These are phyloP conservation scores for Aspergillus carlsbadensis DNA, from an alignment of 495 filamentous ascomycete genomes.

Conservation along the genomic window DNA sequence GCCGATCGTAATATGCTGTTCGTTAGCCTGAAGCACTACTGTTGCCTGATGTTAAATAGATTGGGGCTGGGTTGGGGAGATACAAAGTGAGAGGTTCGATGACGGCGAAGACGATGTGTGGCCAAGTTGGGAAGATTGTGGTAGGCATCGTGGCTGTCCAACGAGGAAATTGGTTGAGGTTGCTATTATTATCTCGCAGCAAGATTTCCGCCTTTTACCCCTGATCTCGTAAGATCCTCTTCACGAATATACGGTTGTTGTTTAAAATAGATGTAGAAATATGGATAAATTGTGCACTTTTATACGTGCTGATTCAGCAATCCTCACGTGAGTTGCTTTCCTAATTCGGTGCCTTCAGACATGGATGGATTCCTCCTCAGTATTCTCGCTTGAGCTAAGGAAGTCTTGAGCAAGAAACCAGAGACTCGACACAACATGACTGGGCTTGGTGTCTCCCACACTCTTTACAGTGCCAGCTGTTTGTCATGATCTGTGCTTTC, in stretches of 20 bases:
- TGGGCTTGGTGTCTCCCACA: not conserved
- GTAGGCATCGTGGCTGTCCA: conserved; percentile 26
- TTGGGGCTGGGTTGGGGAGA: conserved; percentile 10
- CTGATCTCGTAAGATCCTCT: too few species aligned
- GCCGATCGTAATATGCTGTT: conserved; percentile 42
- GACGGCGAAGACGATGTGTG: conserved; percentile 46
- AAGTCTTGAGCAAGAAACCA: not conserved
- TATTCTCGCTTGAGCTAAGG: too few species aligned
- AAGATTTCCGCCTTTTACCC: not conserved
- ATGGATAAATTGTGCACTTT: not conserved
- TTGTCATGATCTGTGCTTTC: conserved; percentile 3
- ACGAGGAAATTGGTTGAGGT: not conserved
- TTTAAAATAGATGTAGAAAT: too few species aligned
- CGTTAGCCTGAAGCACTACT: not conserved
- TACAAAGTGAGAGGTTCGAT: conserved; percentile 71
- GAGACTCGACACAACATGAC: conserved; percentile 10
- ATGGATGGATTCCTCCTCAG: too few species aligned
- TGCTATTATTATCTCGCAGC: not conserved
- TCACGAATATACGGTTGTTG: too few species aligned
- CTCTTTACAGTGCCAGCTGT: conserved; percentile 10
- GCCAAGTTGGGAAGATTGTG: conserved; percentile 43
- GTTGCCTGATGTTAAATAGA: not conserved
- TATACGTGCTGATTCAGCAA: conserved; percentile 11
- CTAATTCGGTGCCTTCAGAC: not conserved
- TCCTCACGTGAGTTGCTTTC: not conserved